Conservation (phyloP, 257 asterid species). For the Misopates orontium region DNA sequence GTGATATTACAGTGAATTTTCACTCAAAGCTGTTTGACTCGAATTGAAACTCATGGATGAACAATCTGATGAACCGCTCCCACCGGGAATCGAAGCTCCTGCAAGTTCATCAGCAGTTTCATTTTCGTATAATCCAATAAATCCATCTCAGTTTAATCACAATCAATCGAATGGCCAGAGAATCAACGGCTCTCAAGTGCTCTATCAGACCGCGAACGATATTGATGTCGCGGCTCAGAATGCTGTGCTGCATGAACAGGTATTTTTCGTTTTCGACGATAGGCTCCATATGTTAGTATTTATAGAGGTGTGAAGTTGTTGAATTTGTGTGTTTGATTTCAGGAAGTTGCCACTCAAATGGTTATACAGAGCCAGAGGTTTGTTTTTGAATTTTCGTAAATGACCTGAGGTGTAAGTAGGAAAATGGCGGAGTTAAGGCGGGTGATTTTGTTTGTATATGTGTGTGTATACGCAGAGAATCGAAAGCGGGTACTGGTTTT, state of each 20-base stretch:
- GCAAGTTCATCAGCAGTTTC: slow-evolving; percentile 33
- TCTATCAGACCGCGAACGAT: slow-evolving; percentile 41
- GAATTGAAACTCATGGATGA: slow-evolving; percentile 47
- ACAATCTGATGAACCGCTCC: slow-evolving; percentile 45
- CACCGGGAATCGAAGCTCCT: slow-evolving; percentile 44
- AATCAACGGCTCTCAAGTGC: slow-evolving; percentile 38
- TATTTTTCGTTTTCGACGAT: slow-evolving; percentile 28
- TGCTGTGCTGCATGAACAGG: slow-evolving; percentile 89
- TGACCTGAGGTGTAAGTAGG: slow-evolving; percentile 1
- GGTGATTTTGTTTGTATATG: slow-evolving; percentile 16
- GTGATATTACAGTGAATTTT: slow-evolving; percentile 21
- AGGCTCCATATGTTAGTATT: slow-evolving; percentile 18
- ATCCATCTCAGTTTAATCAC: slow-evolving; percentile 24
- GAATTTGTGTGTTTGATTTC: slow-evolving; percentile 35
- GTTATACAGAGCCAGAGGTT: slow-evolving; percentile 85
- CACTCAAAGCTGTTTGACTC: slow-evolving; percentile 10
- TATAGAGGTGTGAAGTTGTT: not conserved
- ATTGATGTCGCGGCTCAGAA: slow-evolving; percentile 76
- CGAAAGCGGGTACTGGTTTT: slow-evolving; percentile 43
- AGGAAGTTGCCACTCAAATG: slow-evolving; percentile 88
- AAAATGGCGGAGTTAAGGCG: slow-evolving; percentile 15
- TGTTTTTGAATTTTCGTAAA: slow-evolving; percentile 25
- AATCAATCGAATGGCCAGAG: slow-evolving; percentile 20
- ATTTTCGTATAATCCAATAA: slow-evolving; percentile 28
- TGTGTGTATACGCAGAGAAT: slow-evolving; percentile 54